Evolutionary conservation across 352 stramenopile genomes (phyloP).

Genomic region (Globisporangium cystogenes): DNA sequence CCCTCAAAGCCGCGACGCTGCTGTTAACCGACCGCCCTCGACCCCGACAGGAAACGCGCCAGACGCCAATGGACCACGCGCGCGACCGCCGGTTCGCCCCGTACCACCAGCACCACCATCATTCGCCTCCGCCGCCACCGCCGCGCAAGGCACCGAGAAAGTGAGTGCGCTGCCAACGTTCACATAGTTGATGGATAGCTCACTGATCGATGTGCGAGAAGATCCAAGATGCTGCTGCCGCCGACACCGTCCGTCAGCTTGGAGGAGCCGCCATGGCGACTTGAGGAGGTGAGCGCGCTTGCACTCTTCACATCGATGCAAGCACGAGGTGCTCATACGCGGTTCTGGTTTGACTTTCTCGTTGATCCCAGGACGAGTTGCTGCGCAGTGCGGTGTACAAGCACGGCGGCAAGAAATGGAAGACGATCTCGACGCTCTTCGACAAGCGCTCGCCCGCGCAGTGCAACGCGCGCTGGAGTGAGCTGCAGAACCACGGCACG

Average conservation of each 20-base stretch:
- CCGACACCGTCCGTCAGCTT: background rate
- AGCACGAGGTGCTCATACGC: background rate
- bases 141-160: slow-evolving; percentile 5
- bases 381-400: slow-evolving; percentile 65
- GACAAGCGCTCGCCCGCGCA: slow-evolving; percentile 33
- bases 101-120: slow-evolving; percentile 5
- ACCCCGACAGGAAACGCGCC: background rate
- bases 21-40: background rate
- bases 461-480: slow-evolving; percentile 66
- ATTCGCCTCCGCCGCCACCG: background rate
- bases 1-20: slow-evolving; percentile 10
- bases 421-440: slow-evolving; percentile 52
- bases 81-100: slow-evolving; percentile 8
- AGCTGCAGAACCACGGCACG: slow-evolving; percentile 56
- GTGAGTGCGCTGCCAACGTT: background rate
- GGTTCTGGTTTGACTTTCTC: background rate
- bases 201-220: background rate
- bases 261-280: background rate
- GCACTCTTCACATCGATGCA: background rate
- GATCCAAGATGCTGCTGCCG: background rate
- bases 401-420: slow-evolving; percentile 81
- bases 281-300: background rate
- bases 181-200: background rate
- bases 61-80: slow-evolving; percentile 6
- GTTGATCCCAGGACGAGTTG: slow-evolving; percentile 40